Conservation (phyloP, 192 early-diverging fungal species). For the Entophlyctis luteolus region DNA sequence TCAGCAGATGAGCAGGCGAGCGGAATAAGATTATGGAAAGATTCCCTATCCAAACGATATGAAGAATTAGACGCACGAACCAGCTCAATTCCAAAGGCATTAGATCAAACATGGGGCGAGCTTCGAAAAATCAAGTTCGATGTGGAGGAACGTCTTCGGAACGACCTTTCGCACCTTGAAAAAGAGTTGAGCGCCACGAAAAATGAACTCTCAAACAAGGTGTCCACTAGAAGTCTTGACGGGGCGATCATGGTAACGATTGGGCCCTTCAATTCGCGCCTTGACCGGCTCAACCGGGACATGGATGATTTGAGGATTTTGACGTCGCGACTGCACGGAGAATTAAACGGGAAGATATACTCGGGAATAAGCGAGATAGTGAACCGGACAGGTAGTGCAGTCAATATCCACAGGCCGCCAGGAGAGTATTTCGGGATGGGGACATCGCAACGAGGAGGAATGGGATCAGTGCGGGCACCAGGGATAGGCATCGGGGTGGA, state of each 20-base stretch:
- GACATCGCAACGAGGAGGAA: no score
- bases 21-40: conserved; percentile 1
- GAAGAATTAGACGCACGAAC: conserved; percentile 25
- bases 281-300: conserved; percentile 5
- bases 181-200: conserved; percentile 20
- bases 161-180: conserved; percentile 23
- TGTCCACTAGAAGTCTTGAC: conserved; percentile 19
- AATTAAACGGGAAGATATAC: conserved; percentile 14
- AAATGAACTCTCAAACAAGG: conserved; percentile 17
- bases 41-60: conserved; percentile 14
- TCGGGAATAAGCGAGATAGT: background rate
- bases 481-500: no score
- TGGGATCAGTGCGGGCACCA: no score
- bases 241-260: conserved; percentile 10
- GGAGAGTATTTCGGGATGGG: no score
- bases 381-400: no score
- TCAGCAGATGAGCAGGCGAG: conserved; percentile 14
- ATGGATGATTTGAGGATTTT: conserved; percentile 10
- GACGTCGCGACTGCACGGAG: conserved; percentile 15
- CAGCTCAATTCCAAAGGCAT: conserved; percentile 13
- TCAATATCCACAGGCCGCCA: no score
- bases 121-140: conserved; percentile 22
- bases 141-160: conserved; percentile 23
- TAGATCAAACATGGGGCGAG: conserved; percentile 31
- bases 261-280: conserved; percentile 14